Base-by-base conservation (phyloP, 2,329 filamentous ascomycete genomes). In the Coccinonectria pachysandricola region DNA sequence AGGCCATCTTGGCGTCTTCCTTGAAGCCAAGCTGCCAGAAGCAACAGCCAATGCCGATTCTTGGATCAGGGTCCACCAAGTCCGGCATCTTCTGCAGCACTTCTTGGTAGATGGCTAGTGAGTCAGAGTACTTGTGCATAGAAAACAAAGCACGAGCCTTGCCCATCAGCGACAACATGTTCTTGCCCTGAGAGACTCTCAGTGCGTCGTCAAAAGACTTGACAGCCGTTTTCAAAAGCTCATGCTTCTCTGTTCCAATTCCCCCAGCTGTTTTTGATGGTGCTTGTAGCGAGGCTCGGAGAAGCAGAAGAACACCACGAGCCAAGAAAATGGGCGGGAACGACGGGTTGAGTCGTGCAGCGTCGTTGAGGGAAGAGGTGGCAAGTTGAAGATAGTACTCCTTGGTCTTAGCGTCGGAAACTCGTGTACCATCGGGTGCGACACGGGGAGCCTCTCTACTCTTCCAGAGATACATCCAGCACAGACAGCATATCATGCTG, bases 21-120 rank as follows among this genome's bases (percentile, higher is more conserved):
- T 92, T 95, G 63, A 84, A 86, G 8, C 87, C 87, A 15, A 98
- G 67, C 54, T 94, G 84, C 91, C 92, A 98, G 53, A 95, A 79
- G 62, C 91, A 98, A 56, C 85, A 91, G 23, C 91, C 91, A 47
- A 98, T 88, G 29, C 91, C 91, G 42, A 98, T 88, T 43, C 92
- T 75, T 41, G 91, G 92, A 54, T 98, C 91, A 1, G 91, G 91
- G 47, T 98, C 91, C 21, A 81, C 74, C 46, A 96, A 67, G 40
- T 84, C 76, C 2, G 91, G 91, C 63, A 87, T 86, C 54, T 81
- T 86, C 43, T 76, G 68, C 26, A 98, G 62, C 10, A 86, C 85
- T 33, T 84, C 80, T 57, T 98, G 91, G 51, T 96, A 98, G 13
- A 72, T 67, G 34, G 81, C 70, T 27, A 96, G 59, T 9, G 92